Evolutionary conservation across 1,284 basidiomycete species (phyloP).

Genomic region (Heterobasidion irregulare): DNA sequence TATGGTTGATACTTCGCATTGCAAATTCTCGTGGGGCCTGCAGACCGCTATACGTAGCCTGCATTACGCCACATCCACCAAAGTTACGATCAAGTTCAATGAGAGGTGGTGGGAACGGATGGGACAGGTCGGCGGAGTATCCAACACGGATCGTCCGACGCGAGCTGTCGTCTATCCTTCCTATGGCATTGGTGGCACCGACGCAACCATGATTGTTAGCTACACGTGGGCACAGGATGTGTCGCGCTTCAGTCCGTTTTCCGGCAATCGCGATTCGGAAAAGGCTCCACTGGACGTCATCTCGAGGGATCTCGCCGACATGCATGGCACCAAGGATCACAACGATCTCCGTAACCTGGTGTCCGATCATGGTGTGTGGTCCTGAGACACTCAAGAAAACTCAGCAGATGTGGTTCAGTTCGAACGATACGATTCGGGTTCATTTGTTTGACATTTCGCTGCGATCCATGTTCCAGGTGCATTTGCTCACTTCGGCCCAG

Average conservation of each 20-base stretch:
- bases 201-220: constrained; percentile 11
- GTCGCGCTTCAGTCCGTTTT: neutral
- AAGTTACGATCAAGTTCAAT: constrained; percentile 25
- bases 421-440: neutral
- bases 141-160: constrained; percentile 20
- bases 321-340: neutral
- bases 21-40: constrained; percentile 13
- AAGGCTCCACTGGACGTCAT: neutral
- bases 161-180: constrained; percentile 25
- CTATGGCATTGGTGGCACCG: constrained; percentile 10
- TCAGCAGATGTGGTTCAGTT: neutral
- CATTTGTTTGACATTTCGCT: neutral
- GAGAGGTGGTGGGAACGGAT: constrained; percentile 22
- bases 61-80: constrained; percentile 20
- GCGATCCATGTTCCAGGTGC: neutral
- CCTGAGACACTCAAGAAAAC: neutral
- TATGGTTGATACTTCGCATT: constrained; percentile 17
- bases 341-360: neutral
- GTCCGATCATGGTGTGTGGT: neutral
- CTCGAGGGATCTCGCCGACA: neutral
- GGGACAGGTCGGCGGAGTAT: constrained; percentile 15
- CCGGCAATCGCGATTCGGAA: neutral
- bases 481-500: neutral
- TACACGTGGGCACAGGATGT: constrained; percentile 11
- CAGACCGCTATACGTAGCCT: constrained; percentile 19